Base-by-base conservation (phyloP, 2,329 filamentous ascomycete species). In the Fusarium pseudograminearum region DNA sequence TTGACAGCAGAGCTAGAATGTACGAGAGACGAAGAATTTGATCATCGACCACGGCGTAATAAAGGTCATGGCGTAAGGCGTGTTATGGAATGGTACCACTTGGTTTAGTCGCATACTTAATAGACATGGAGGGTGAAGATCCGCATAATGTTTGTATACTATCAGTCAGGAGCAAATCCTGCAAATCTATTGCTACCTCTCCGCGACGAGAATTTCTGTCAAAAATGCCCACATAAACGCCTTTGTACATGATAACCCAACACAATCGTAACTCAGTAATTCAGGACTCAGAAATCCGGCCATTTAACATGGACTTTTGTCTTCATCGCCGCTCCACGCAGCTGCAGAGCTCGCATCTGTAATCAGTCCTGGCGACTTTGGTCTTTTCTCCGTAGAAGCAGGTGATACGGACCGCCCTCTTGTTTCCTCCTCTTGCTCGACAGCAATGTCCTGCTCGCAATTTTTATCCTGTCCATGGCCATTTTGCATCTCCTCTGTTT, bases 261-360 rank as follows among this genome's bases (percentile, higher is more conserved):
- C 53, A 38, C 44, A 11, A 58, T 41, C 34, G 18, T 44, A 26
- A 51, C 30, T 57, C 41, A 40, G 24, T 41, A 30, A 50, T 46
- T 38, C 31, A n/a, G 53, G 18, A 50, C 34, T 38, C 24, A 24
- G 53, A 14, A 12, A 33, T 51, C 16, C 34, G 15, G 15, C 36
- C 11, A 30, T 46, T 69, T 41, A 73, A 8, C 20, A 22, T 42
- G 54, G 45, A 28, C 57, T 61, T 47, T 16, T 57, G 12, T 47
- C 45, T 40, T 69, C 66, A 7, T 72, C 69, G 5, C 60, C 59
- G 31, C 69, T 73, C 73, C 73, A 74, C 34, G 65, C 58, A 36
- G 60, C 69, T 31, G 74, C 70, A n/a, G 76, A 77, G 56, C 73
- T 76, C 45, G 76, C 72, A 33, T 78, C 72, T 22, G 74, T 69